Evolutionary conservation across 352 stramenopile genomes (phyloP).

Genomic region (Phytopythium montanum): DNA sequence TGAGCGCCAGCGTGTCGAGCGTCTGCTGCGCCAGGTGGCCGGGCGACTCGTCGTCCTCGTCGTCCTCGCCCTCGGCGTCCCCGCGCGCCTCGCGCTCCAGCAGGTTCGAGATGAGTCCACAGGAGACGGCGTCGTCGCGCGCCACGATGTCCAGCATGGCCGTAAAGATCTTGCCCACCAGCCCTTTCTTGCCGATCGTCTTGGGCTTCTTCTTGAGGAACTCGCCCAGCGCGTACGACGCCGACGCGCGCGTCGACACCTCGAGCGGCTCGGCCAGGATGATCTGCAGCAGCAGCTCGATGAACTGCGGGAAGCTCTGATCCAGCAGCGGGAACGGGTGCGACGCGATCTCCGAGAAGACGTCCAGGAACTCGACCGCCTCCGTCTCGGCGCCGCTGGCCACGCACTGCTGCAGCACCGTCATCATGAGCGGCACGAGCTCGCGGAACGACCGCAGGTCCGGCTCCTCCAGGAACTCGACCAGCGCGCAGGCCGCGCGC

Average conservation of each 20-base stretch:
- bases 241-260: conserved; percentile 70
- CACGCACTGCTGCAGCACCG: conserved; percentile 84
- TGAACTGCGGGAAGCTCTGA: conserved; percentile 73
- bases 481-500: conserved; percentile 70
- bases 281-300: conserved; percentile 82
- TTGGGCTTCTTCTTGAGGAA: conserved; percentile 90
- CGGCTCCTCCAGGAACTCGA: conserved; percentile 79
- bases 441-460: conserved; percentile 69
- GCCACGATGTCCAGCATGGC: conserved; percentile 86
- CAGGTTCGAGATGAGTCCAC: conserved; percentile 80
- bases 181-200: conserved; percentile 82
- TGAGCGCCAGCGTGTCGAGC: conserved; percentile 78
- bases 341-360: conserved; percentile 83
- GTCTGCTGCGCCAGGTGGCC: conserved; percentile 84
- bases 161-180: conserved; percentile 82
- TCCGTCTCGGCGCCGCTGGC: conserved; percentile 68
- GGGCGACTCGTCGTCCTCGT: conserved; percentile 78
- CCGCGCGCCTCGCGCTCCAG: conserved; percentile 63
- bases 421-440: conserved; percentile 80
- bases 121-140: conserved; percentile 71
- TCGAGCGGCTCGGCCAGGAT: conserved; percentile 74
- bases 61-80: conserved; percentile 53
- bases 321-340: conserved; percentile 84
- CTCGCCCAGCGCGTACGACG: conserved; percentile 79
- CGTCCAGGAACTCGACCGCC: conserved; percentile 85